phyloP scores from a whole-genome alignment of 768 basidiomycete genomes.

The Leccinum broughii region DNA sequence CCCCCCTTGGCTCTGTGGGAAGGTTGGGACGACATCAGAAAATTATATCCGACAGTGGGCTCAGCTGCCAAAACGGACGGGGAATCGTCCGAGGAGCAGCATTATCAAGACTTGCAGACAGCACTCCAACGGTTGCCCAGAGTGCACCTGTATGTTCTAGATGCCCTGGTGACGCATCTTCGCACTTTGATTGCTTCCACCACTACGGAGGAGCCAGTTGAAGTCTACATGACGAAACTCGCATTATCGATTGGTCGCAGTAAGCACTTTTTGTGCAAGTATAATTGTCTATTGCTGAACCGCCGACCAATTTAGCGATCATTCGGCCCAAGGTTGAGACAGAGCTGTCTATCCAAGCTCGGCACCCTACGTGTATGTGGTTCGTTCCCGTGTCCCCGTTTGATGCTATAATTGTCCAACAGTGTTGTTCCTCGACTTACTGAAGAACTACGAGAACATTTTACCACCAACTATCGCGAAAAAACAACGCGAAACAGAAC shows the following conservation, averaged over 20 bases:
- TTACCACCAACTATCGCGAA: slow-evolving; percentile 80
- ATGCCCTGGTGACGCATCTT: slow-evolving; percentile 76
- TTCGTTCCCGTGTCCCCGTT: not conserved
- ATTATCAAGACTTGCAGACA: slow-evolving; percentile 57
- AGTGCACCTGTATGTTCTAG: slow-evolving; percentile 79
- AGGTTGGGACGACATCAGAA: slow-evolving; percentile 88
- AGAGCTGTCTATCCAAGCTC: slow-evolving; percentile 86
- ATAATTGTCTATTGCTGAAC: not conserved
- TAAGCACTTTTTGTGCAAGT: slow-evolving; percentile 40
- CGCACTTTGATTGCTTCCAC: slow-evolving; percentile 70
- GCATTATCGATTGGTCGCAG: slow-evolving; percentile 85
- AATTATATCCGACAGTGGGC: slow-evolving; percentile 80
- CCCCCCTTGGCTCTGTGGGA: slow-evolving; percentile 85
- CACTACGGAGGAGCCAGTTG: slow-evolving; percentile 65
- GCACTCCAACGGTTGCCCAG: slow-evolving; percentile 72
- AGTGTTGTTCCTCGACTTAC: slow-evolving; percentile 85
- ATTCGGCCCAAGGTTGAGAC: slow-evolving; percentile 82
- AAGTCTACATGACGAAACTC: slow-evolving; percentile 84
- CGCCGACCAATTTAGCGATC: slow-evolving; percentile 50
- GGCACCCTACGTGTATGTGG: slow-evolving; percentile 72
- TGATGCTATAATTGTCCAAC: not conserved
- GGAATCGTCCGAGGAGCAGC: slow-evolving; percentile 55
- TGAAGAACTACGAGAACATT: slow-evolving; percentile 71
- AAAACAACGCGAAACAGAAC: slow-evolving; percentile 86
- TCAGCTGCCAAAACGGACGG: slow-evolving; percentile 53